Percentiles rank a stretch among this genome's conserved stretches.
Evolutionary conservation across 306 rosid species (phyloP).

Genomic region (Parietaria judaica): DNA sequence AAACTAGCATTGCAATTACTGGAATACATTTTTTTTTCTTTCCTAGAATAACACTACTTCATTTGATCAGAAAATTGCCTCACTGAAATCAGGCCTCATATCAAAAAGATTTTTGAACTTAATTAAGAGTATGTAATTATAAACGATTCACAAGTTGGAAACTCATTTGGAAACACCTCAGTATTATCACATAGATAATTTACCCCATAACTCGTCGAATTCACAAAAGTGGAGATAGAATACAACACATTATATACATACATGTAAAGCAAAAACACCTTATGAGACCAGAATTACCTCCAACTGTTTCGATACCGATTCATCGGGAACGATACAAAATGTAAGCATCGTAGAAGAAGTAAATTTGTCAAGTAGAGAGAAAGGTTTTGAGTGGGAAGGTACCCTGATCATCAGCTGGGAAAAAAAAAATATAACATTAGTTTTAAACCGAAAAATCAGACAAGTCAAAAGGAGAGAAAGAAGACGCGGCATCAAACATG

Average conservation of each 20-base stretch:
- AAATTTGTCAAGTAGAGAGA: slow-evolving; percentile 51
- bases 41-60: too few relatives aligned
- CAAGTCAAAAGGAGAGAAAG: slow-evolving; percentile 8
- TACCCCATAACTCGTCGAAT: neutral
- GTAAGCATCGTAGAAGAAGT: slow-evolving; percentile 43
- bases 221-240: neutral
- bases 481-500: slow-evolving; percentile 13
- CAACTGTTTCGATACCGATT: slow-evolving; percentile 58
- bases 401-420: slow-evolving; percentile 45
- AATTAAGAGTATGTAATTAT: too few relatives aligned
- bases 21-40: too few relatives aligned
- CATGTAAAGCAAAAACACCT: too few relatives aligned
- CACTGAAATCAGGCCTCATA: too few relatives aligned
- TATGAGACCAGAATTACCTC: slow-evolving; percentile 40
- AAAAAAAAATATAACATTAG: slow-evolving; percentile 8
- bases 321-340: slow-evolving; percentile 53
- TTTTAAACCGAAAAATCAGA: slow-evolving; percentile 14
- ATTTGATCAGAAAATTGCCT: too few relatives aligned
- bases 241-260: neutral
- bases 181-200: neutral
- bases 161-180: neutral
- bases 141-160: too few relatives aligned
- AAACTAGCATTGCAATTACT: neutral
- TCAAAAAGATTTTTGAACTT: too few relatives aligned
- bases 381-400: slow-evolving; percentile 36